These are phyloP conservation scores for Colletotrichum musicola DNA, from an alignment of 2,329 filamentous ascomycete genomes.

Conservation along the genomic window DNA sequence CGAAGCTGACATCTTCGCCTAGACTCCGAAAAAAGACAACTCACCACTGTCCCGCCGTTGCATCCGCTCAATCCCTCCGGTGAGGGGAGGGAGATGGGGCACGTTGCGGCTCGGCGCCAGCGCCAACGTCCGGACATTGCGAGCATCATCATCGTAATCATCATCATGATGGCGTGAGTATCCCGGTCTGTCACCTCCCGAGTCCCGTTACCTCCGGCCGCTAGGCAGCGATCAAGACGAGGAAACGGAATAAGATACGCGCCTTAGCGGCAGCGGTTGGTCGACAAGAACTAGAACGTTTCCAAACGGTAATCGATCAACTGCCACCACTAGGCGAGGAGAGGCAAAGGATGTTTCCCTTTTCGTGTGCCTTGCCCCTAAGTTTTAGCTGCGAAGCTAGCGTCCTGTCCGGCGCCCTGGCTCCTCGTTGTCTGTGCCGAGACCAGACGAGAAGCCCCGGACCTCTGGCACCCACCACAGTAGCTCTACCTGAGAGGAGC, in stretches of 20 bases:
- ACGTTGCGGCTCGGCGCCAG: conserved; percentile 9
- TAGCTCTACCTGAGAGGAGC: conserved; percentile 21
- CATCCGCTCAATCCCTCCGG: conserved; percentile 21
- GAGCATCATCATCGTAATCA: not conserved
- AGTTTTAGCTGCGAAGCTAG: conserved; percentile 38
- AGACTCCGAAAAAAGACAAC: conserved; percentile 2
- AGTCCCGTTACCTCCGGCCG: not conserved
- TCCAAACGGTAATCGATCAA: not conserved
- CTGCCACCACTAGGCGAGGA: conserved; percentile 7
- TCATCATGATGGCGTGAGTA: conserved; percentile 13
- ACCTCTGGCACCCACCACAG: conserved; percentile 23
- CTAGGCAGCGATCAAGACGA: not conserved
- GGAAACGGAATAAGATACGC: not conserved
- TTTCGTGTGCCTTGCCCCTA: conserved; percentile 3
- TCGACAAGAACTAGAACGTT: conserved; percentile 18
- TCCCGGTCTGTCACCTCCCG: not conserved
- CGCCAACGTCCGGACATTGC: not conserved
- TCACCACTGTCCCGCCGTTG: conserved; percentile 4
- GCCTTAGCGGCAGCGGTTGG: not conserved
- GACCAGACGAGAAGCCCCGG: conserved; percentile 30
- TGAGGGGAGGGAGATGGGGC: not conserved
- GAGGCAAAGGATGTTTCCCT: not conserved
- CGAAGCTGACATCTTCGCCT: conserved; percentile 15
- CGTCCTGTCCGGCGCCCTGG: conserved; percentile 27
- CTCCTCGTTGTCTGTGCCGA: conserved; percentile 35